Conservation (phyloP, 1,284 basidiomycete species). For the Ceratobasidium sp. region DNA sequence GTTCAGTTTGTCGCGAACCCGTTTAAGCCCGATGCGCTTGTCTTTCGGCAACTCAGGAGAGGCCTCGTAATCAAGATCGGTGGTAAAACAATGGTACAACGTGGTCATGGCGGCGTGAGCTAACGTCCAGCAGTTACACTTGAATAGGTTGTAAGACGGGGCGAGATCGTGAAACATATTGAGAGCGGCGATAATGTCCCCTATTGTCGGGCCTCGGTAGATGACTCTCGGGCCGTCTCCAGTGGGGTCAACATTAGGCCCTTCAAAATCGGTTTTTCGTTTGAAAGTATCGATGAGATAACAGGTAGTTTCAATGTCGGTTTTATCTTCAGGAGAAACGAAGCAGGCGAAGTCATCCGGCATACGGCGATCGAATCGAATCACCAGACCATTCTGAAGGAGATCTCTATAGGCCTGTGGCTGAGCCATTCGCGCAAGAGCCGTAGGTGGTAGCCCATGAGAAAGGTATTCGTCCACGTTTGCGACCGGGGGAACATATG, state of each 20-base stretch:
- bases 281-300: background rate
- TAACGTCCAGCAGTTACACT: background rate
- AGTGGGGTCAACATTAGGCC: background rate
- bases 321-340: background rate
- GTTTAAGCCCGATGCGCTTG: background rate
- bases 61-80: background rate
- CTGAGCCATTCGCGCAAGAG: background rate
- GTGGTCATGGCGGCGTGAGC: background rate
- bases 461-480: background rate
- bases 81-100: background rate
- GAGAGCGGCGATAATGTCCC: background rate
- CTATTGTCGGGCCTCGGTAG: background rate
- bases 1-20: background rate
- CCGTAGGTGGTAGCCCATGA: background rate
- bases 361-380: background rate
- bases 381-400: background rate
- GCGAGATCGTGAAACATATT: background rate
- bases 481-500: background rate
- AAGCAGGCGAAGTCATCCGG: background rate
- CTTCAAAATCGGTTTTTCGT: background rate
- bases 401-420: background rate
- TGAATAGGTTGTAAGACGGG: background rate
- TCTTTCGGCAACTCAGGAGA: background rate
- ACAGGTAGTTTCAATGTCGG: background rate
- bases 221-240: background rate